These are phyloP conservation scores for Leishmania gerbilli DNA, from an alignment of 208 protist genomes.

Conservation along the genomic window DNA sequence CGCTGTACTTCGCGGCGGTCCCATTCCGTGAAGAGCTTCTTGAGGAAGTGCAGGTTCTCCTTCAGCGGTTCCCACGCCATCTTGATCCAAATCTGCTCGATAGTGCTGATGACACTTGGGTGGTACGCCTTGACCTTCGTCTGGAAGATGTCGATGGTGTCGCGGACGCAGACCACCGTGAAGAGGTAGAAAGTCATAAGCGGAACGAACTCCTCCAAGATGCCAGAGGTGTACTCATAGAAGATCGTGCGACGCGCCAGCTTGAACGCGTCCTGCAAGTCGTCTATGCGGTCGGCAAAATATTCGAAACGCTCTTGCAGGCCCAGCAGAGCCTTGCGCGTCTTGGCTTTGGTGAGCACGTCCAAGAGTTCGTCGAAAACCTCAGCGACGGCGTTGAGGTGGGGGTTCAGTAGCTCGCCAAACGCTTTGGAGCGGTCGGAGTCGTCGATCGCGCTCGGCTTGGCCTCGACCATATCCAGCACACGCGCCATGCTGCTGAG, in stretches of 20 bases:
- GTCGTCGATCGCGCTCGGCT: conserved; percentile 71
- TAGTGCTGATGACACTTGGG: conserved; percentile 25
- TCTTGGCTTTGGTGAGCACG: conserved; percentile 52
- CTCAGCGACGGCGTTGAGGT: conserved; percentile 54
- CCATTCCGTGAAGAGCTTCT: conserved; percentile 45
- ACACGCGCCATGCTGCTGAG: conserved; percentile 80
- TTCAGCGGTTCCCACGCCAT: conserved; percentile 46
- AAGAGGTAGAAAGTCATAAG: conserved; percentile 93
- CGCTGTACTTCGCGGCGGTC: conserved; percentile 79
- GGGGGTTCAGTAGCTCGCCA: conserved; percentile 56
- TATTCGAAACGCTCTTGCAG: conserved; percentile 43
- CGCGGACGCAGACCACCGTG: conserved; percentile 76
- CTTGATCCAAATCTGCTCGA: conserved; percentile 51
- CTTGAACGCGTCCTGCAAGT: conserved; percentile 67
- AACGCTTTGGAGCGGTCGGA: conserved; percentile 72
- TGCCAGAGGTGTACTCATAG: conserved; percentile 72
- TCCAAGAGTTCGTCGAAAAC: conserved; percentile 72
- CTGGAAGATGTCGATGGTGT: conserved; percentile 74
- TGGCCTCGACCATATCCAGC: conserved; percentile 79
- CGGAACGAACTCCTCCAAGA: conserved; percentile 87
- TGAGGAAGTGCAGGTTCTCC: conserved; percentile 66
- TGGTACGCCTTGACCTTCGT: conserved; percentile 45
- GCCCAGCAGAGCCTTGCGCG: conserved; percentile 38
- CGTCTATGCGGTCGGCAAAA: conserved; percentile 48
- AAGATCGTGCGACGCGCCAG: conserved; percentile 75